These are phyloP conservation scores for Silybum marianum DNA, from an alignment of 129 eudicot genomes.

Conservation along the genomic window DNA sequence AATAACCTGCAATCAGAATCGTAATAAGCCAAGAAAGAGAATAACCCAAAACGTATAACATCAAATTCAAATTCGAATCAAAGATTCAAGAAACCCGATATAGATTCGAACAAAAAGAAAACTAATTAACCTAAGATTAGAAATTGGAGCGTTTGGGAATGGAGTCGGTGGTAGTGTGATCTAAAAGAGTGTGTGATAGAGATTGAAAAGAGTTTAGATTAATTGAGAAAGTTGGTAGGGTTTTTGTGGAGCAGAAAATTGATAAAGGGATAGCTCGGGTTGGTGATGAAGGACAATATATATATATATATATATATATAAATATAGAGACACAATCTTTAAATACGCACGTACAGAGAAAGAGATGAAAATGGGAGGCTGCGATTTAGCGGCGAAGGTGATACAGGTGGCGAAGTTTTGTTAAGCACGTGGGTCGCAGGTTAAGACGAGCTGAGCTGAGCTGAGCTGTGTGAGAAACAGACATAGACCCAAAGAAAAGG, in stretches of 20 bases:
- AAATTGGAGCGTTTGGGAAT: conserved; percentile 8
- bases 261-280: conserved; percentile 38
- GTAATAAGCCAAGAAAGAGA: conserved; percentile 16
- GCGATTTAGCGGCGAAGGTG: conserved; percentile 19
- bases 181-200: conserved; percentile 20
- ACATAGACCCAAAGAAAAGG: neutral
- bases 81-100: conserved; percentile 15
- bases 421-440: conserved; percentile 36
- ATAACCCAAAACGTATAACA: neutral
- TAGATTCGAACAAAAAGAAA: neutral
- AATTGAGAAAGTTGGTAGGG: conserved; percentile 50
- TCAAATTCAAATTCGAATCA: neutral
- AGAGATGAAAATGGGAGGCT: conserved; percentile 34
- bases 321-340: neutral
- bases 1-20: conserved; percentile 42
- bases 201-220: conserved; percentile 8
- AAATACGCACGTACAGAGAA: conserved; percentile 3
- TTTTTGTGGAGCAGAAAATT: conserved; percentile 47
- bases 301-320: neutral
- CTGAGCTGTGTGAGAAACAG: neutral
- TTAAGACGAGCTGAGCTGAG: neutral
- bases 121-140: neutral
- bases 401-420: conserved; percentile 27
- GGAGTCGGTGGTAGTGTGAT: conserved; percentile 24
- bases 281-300: conserved; percentile 35